phyloP scores from a whole-genome alignment of 108 stramenopile genomes.

The Skeletonema menzelii region DNA sequence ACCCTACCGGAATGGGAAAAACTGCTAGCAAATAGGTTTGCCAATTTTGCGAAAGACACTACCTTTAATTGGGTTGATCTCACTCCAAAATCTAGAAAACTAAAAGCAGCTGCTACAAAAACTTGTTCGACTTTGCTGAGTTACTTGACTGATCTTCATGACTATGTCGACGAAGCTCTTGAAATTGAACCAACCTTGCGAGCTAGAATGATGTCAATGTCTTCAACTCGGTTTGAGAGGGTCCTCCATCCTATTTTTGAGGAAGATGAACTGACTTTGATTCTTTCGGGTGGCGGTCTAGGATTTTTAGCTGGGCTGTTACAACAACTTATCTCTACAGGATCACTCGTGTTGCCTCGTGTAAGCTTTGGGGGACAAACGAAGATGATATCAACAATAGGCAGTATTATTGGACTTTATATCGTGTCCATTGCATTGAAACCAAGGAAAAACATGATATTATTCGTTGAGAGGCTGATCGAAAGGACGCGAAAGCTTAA shows the following conservation, averaged over 20 bases:
- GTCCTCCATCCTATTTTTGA: conserved; percentile 83
- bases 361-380: conserved; percentile 29
- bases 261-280: conserved; percentile 81
- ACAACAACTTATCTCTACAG: conserved; percentile 52
- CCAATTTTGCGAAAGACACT: conserved; percentile 27
- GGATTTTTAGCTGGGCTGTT: conserved; percentile 70
- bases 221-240: conserved; percentile 66
- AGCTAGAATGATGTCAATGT: conserved; percentile 58
- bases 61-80: conserved; percentile 39
- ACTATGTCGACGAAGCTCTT: conserved; percentile 59
- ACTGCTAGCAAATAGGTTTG: conserved; percentile 39
- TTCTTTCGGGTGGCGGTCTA: conserved; percentile 71
- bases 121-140: conserved; percentile 35
- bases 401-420: conserved; percentile 30
- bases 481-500: conserved; percentile 38
- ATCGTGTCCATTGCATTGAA: conserved; percentile 35
- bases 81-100: conserved; percentile 21
- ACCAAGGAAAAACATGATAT: conserved; percentile 31
- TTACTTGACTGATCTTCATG: conserved; percentile 49
- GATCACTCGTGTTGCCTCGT: conserved; percentile 27
- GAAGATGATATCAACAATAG: conserved; percentile 27
- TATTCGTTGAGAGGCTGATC: conserved; percentile 33
- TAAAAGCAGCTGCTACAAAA: conserved; percentile 46
- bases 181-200: conserved; percentile 65
- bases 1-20: conserved; percentile 48